Conservation (phyloP, 2,329 filamentous ascomycete species). For the Hypoxylon sp. region DNA sequence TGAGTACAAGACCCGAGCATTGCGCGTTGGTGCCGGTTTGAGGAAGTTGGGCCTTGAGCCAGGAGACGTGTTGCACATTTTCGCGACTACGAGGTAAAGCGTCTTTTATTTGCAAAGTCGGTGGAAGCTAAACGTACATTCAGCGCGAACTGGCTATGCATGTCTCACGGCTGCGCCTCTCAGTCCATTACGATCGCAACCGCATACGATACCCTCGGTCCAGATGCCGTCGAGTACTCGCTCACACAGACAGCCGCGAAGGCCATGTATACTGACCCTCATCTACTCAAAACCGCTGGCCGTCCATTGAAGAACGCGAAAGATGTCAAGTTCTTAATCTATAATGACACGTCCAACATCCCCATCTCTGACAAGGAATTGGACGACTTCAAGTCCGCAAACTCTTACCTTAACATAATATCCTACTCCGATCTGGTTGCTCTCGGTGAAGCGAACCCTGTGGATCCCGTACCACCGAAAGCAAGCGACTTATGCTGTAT, state of each 20-base stretch:
- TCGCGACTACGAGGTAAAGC: conserved; percentile 82
- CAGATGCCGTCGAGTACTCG: conserved; percentile 87
- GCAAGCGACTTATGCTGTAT: conserved; percentile 86
- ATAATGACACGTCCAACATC: conserved; percentile 70
- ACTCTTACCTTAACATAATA: conserved; percentile 68
- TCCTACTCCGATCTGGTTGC: conserved; percentile 70
- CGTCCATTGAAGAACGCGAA: conserved; percentile 70
- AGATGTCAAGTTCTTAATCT: conserved; percentile 72
- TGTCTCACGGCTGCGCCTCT: conserved; percentile 82
- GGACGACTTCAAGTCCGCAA: conserved; percentile 69
- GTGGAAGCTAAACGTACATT: conserved; percentile 33
- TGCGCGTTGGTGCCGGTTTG: conserved; percentile 80
- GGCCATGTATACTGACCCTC: conserved; percentile 89
- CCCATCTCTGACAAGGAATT: conserved; percentile 69
- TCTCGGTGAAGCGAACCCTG: conserved; percentile 76
- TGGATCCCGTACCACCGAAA: conserved; percentile 79
- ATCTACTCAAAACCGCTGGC: conserved; percentile 75
- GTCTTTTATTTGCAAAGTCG: conserved; percentile 29
- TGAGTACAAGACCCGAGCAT: conserved; percentile 80
- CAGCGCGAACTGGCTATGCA: conserved; percentile 86
- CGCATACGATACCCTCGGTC: conserved; percentile 92
- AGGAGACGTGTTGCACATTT: conserved; percentile 82
- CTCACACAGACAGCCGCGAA: conserved; percentile 84
- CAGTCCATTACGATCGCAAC: conserved; percentile 95
- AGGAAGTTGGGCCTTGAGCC: conserved; percentile 79